These are phyloP conservation scores for Acorus calamus DNA, from an alignment of 106 monocot genomes.

Conservation along the genomic window DNA sequence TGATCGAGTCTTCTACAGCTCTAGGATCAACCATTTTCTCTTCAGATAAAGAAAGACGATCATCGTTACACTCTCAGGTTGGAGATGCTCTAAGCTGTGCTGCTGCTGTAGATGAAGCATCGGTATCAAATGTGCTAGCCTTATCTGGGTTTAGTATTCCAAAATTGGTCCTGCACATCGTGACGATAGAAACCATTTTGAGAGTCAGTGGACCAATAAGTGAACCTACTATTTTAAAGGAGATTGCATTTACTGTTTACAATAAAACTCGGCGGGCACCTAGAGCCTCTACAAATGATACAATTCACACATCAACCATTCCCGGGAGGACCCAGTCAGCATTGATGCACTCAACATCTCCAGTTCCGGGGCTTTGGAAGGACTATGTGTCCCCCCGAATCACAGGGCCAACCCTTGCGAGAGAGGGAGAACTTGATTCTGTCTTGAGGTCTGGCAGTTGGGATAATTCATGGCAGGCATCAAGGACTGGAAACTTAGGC, in stretches of 20 bases:
- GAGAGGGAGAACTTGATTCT: constrained; percentile 68
- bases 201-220: constrained; percentile 42
- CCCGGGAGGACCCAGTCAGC: constrained; percentile 44
- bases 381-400: constrained; percentile 67
- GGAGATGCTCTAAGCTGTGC: constrained; percentile 48
- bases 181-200: constrained; percentile 67
- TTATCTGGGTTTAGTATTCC: constrained; percentile 83
- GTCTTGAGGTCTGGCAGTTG: constrained; percentile 49
- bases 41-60: constrained; percentile 56
- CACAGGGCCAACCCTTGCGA: constrained; percentile 36
- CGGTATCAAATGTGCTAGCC: constrained; percentile 55
- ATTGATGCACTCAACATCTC: constrained; percentile 58
- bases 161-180: constrained; percentile 78
- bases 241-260: constrained; percentile 91
- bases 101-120: constrained; percentile 57
- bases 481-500: constrained; percentile 30
- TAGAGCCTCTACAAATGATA: constrained; percentile 33
- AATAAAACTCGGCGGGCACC: constrained; percentile 75
- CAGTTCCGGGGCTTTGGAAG: constrained; percentile 76
- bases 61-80: constrained; percentile 58
- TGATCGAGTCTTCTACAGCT: constrained; percentile 56
- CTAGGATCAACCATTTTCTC: constrained; percentile 54
- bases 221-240: constrained; percentile 71
- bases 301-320: constrained; percentile 28
- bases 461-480: constrained; percentile 77